These are phyloP conservation scores for Ganoderma sinense DNA, from an alignment of 1,284 basidiomycete genomes.

Conservation along the genomic window DNA sequence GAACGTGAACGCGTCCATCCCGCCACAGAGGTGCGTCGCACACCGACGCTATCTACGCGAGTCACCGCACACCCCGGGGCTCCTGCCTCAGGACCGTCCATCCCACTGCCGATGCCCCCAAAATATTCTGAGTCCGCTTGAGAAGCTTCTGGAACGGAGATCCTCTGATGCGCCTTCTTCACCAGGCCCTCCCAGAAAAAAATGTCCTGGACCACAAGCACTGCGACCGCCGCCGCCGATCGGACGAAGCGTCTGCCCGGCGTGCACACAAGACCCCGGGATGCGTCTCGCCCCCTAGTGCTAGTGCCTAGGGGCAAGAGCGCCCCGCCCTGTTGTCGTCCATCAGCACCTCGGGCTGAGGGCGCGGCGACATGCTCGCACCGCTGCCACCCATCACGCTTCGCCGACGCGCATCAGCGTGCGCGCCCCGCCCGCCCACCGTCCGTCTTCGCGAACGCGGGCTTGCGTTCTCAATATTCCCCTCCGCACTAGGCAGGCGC, in stretches of 20 bases:
- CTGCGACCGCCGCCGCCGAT: neutral
- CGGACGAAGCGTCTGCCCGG: conserved; percentile 4
- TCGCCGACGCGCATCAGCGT: neutral
- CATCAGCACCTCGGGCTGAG: neutral
- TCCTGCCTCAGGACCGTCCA: too few relatives aligned
- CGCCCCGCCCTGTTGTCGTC: neutral
- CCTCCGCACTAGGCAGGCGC: neutral
- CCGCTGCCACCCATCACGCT: neutral
- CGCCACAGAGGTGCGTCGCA: neutral
- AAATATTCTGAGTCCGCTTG: neutral
- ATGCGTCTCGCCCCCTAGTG: neutral
- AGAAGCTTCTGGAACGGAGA: neutral
- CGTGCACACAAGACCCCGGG: neutral
- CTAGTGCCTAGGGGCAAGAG: neutral
- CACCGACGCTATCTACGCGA: too few relatives aligned
- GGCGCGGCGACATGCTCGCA: neutral
- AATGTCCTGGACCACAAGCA: neutral
- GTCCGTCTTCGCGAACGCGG: neutral
- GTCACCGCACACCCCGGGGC: too few relatives aligned
- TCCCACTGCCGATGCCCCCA: too few relatives aligned
- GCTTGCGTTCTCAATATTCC: neutral
- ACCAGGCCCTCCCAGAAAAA: neutral
- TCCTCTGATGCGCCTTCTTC: too few relatives aligned
- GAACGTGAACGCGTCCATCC: too few relatives aligned
- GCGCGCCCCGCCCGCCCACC: neutral